Evolutionary conservation across 176 grass and related monocot genomes (phyloP), one percentile per base, ranked within the genome.

Genomic region (Paspalum vaginatum): DNA sequence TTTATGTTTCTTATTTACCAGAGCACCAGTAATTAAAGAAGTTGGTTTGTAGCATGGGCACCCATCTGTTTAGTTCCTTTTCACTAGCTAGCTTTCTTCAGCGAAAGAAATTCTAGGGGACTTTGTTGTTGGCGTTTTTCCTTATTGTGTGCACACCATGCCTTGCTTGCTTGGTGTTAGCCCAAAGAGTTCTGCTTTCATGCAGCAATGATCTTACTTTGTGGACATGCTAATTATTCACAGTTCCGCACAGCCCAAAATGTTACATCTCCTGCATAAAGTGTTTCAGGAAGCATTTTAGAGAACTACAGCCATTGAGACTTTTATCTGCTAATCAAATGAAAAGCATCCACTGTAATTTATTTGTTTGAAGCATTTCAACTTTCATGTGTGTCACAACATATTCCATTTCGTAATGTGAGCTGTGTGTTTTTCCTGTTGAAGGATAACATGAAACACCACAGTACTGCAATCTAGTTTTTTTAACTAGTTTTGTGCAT

Each of bases 1-100:
- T 68, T 68, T 68, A 1, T 68, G 3, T 22, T 68, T 44, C 10
- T 66, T 46, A 14, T 46, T 45, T 46, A 22, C 22, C n/a, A n/a
- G n/a, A n/a, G n/a, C n/a, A n/a, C n/a, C 43, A 68, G 41, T 68
- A 68, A 68, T 68, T 3, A 65, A 68, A 68, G 9, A 46, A 68
- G 21, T 43, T 68, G 42, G 65, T 7, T 70, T 69, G 0, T 16
- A 2, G 39, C 14, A 2, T 9, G 13, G 16, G n/a, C n/a, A 18
- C 6, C 40, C 20, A 75, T 16, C 39, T 43, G n/a, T 43, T 45
- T 41, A 13, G 13, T 45, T 75, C 39, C 22, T 44, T 74, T 42
- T 25, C 15, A 2, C 39, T 43, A 16, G 11, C 7, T 22, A 46
- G 63, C 12, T 69, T 80, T 9, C 39, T 68, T 80, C 14, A 32